Percentiles rank a stretch among this genome's conserved stretches.
Conservation (phyloP, 768 basidiomycete species). For the Austroboletus eburneus region DNA sequence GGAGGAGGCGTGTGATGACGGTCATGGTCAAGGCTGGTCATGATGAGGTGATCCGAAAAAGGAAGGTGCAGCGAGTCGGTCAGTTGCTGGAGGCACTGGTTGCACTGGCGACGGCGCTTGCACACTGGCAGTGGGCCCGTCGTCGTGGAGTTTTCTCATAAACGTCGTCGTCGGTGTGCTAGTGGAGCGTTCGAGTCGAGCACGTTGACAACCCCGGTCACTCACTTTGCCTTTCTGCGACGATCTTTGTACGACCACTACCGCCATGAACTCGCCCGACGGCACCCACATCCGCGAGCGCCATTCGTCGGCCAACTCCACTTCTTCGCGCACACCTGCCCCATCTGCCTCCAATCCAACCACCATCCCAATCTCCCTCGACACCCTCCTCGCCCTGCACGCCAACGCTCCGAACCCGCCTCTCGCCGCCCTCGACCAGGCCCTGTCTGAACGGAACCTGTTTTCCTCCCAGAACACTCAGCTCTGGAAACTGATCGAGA, state of each 20-base stretch:
- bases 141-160: no score
- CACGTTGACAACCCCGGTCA: no score
- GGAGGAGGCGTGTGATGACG: no score
- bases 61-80: constrained; percentile 7
- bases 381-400: constrained; percentile 53
- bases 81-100: no score
- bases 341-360: constrained; percentile 29
- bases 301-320: constrained; percentile 17
- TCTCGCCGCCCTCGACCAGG: constrained; percentile 64
- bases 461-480: constrained; percentile 82
- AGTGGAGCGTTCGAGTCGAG: no score
- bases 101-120: no score
- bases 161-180: no score
- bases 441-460: constrained; percentile 74
- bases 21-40: not conserved
- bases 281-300: constrained; percentile 22
- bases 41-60: constrained; percentile 4
- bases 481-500: constrained; percentile 94
- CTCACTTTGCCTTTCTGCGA: no score
- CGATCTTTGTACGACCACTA: not conserved
- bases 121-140: no score
- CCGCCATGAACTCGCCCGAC: constrained; percentile 9
- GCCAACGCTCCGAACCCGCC: constrained; percentile 49
- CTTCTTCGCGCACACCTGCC: constrained; percentile 31
- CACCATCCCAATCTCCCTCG: constrained; percentile 41